Base-by-base conservation (phyloP, 1,284 basidiomycete species). In the Sporisorium scitamineum region DNA sequence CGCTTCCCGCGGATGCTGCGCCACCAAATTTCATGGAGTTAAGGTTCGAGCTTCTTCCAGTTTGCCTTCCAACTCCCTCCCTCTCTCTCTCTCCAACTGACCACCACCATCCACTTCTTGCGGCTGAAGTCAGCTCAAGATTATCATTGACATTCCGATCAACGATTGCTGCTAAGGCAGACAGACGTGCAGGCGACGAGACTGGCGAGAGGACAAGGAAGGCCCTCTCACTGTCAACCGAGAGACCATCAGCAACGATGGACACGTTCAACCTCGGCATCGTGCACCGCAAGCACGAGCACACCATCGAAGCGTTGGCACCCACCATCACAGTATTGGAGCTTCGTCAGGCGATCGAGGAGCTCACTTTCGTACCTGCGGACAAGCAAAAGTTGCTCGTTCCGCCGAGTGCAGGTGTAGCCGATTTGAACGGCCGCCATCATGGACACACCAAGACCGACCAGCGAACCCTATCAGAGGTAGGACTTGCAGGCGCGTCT, bases 321-420 rank as follows among this genome's bases (percentile, higher is more conserved):
- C 18, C 54, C 7, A 29, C 52, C 4, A 62, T 48, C 13, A 63
- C 66, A 5, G 16, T 80, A 18, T 39, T 54, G 22, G 50, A 59
- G 8, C 64, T 80, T 5, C 74, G 71, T 27, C 37, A 71, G 34
- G 48, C 54, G 7, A 72, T 80, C 26, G 42, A 68, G 37, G 31
- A 69, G 29, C 41, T 72, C n/a, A 79, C 75, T 4, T 62, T 42
- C 27, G 75, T 80, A 2, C 61, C 65, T 7, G 42, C 48, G 5
- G 58, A 73, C 22, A 73, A 79, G 50, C 79, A 80, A 52, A 80
- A 79, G 60, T 59, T 80, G 37, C 70, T 80, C 5, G 58, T 70
- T 1, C 64, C 76, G 7, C 55, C 59, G 37, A 62, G 54, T 37
- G 45, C 76, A 42, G 63, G 68, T 3, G 45, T 73, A 9, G 67